A percentile compares a stretch with the other conserved stretches of the same genome.
These are phyloP conservation scores for Aspergillus biplanus DNA, from an alignment of 495 filamentous ascomycete species.

Conservation along the genomic window DNA sequence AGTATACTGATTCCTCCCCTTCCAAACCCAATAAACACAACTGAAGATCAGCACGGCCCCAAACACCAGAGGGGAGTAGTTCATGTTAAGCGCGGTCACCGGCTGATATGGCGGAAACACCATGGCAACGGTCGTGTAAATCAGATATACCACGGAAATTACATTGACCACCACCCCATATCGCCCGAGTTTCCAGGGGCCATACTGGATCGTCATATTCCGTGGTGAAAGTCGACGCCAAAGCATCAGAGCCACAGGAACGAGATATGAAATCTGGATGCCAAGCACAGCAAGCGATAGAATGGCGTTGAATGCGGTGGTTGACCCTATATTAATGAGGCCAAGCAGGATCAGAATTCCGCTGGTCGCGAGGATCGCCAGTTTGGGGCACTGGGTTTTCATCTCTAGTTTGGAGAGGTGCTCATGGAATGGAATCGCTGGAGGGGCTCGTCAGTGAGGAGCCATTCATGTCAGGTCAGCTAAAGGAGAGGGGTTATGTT, in stretches of 20 bases:
- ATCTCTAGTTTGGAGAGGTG: background rate
- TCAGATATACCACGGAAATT: conserved; percentile 36
- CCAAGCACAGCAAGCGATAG: conserved; percentile 48
- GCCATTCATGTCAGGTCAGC: background rate
- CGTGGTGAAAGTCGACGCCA: conserved; percentile 28
- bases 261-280: conserved; percentile 46
- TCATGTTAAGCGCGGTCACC: conserved; percentile 42
- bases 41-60: conserved; percentile 15
- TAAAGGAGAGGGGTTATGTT: no score
- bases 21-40: conserved; percentile 5
- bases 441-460: background rate
- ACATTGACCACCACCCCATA: conserved; percentile 38
- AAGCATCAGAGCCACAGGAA: conserved; percentile 37
- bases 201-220: conserved; percentile 1
- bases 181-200: conserved; percentile 20
- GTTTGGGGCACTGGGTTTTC: background rate
- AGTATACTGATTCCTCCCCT: background rate
- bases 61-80: conserved; percentile 29
- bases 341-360: conserved; percentile 1
- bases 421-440: background rate
- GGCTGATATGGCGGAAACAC: conserved; percentile 44
- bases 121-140: conserved; percentile 35
- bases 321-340: conserved; percentile 60
- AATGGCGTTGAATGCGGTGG: conserved; percentile 59
- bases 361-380: background rate